phyloP scores from a whole-genome alignment of 495 filamentous ascomycete species.

The Cercophora sp. region DNA sequence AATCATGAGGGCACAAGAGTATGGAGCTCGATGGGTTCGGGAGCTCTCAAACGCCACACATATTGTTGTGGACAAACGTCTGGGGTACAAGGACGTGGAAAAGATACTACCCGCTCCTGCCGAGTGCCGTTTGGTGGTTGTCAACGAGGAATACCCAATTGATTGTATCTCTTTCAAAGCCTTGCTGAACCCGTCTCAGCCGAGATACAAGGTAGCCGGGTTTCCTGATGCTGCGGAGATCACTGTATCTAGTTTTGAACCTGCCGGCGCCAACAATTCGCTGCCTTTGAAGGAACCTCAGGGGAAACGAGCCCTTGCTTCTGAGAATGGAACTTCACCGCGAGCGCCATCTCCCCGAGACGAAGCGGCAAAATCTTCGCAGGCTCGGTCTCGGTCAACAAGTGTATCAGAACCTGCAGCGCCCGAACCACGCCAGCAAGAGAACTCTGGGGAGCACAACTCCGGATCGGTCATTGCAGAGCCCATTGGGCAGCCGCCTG shows the following conservation, averaged over 20 bases:
- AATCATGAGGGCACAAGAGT: slow-evolving; percentile 70
- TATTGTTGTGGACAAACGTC: slow-evolving; percentile 70
- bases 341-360: slow-evolving; percentile 5
- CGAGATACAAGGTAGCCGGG: slow-evolving; percentile 56
- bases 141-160: slow-evolving; percentile 73
- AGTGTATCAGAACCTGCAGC: neutral
- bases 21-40: slow-evolving; percentile 58
- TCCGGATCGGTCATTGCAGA: neutral
- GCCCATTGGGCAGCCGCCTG: too few relatives aligned
- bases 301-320: too few relatives aligned
- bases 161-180: slow-evolving; percentile 67
- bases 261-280: too few relatives aligned
- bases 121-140: slow-evolving; percentile 33
- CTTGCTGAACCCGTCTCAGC: slow-evolving; percentile 56
- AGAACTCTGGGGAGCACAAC: too few relatives aligned
- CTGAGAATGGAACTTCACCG: too few relatives aligned
- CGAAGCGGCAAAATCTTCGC: neutral
- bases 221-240: slow-evolving; percentile 4
- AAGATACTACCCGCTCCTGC: slow-evolving; percentile 53
- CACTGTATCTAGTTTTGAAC: slow-evolving; percentile 1
- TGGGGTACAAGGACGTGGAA: slow-evolving; percentile 64
- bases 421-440: neutral
- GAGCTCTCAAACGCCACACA: slow-evolving; percentile 53
- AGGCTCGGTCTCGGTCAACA: neutral
- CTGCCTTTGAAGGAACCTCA: slow-evolving; percentile 29